These are phyloP conservation scores for Lyophyllum atratum DNA, from an alignment of 768 basidiomycete species.

Conservation along the genomic window DNA sequence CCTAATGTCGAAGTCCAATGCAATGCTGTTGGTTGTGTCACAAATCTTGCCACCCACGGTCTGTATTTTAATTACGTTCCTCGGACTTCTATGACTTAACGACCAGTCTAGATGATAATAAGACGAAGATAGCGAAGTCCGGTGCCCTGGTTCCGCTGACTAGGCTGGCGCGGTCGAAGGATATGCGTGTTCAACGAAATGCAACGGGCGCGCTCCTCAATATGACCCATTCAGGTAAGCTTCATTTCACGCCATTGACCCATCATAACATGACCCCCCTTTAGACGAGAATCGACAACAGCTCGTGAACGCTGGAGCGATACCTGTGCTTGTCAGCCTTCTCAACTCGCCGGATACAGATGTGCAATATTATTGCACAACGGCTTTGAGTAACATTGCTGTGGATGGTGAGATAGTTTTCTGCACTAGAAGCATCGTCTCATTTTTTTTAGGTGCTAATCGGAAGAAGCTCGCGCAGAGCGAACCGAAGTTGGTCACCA, in stretches of 20 bases:
- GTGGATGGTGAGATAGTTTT: constrained; percentile 70
- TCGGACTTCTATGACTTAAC: constrained; percentile 13
- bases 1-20: constrained; percentile 99
- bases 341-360: constrained; percentile 98
- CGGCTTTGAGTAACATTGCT: constrained; percentile 96
- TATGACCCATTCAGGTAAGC: constrained; percentile 96
- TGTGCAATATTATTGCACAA: constrained; percentile 99
- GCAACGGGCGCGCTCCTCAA: constrained; percentile 97
- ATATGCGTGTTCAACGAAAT: constrained; percentile 99
- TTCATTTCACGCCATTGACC: constrained; percentile 7
- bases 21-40: constrained; percentile 99
- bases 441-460: constrained; percentile 59
- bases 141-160: constrained; percentile 98
- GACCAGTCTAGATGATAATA: constrained; percentile 83
- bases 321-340: constrained; percentile 93
- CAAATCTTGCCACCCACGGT: constrained; percentile 98
- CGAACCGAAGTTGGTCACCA: constrained; percentile 93
- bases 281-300: constrained; percentile 98
- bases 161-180: constrained; percentile 93
- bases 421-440: background rate
- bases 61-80: constrained; percentile 23
- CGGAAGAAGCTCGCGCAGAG: constrained; percentile 92
- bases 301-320: constrained; percentile 96
- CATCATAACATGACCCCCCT: constrained; percentile 2
- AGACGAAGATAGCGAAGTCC: constrained; percentile 99